Base-by-base conservation (phyloP, 2,329 filamentous ascomycete species). In the Endothia cerciana region DNA sequence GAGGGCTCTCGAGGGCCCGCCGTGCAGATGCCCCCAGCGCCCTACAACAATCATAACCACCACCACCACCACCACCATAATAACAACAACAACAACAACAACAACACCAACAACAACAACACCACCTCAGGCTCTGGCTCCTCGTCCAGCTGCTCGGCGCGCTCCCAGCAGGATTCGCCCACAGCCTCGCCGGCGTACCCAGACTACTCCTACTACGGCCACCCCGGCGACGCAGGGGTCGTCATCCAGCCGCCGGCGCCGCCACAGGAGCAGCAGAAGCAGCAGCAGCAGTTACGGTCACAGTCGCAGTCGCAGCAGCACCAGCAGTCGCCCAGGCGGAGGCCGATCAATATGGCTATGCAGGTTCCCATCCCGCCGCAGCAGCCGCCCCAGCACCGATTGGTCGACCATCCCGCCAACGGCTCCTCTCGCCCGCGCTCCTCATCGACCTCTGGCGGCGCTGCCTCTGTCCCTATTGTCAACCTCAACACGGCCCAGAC, bases 151-250 rank as follows among this genome's bases (percentile, higher is more conserved):
- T 28, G 47, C 47, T 28, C 47, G 22, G 47, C 17, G 4, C 13
- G 11, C 11, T 47, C 41, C 28, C 58, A 60, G 25, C 58, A 60
- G 57, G 33, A 41, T 30, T 47, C 58, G n/a, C 58, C 41, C 17
- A 40, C 58, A 19, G 30, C 41, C 17, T 55, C 51, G 15, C 38
- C 58, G 17, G 36, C 65, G 28, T 67, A 65, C 33, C 65, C 65
- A 38, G 65, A 67, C 53, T 67, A 67, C 62, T n/a, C n/a, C n/a
- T 65, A 67, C 33, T 62, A 67, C 65, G 65, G 65, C 53, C 62
- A 62, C 59, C 61, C 65, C 43, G 62, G 58, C 6, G 47, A 57
- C 22, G 45, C 11, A n/a, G 45, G 7, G n/a, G 41, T 2, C 43
- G 11, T 25, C 53, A 38, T 15, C 33, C 33, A 38, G 30, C 51